Conservation (phyloP, 2,329 filamentous ascomycete species). For the Pestalotiopsis fici region DNA sequence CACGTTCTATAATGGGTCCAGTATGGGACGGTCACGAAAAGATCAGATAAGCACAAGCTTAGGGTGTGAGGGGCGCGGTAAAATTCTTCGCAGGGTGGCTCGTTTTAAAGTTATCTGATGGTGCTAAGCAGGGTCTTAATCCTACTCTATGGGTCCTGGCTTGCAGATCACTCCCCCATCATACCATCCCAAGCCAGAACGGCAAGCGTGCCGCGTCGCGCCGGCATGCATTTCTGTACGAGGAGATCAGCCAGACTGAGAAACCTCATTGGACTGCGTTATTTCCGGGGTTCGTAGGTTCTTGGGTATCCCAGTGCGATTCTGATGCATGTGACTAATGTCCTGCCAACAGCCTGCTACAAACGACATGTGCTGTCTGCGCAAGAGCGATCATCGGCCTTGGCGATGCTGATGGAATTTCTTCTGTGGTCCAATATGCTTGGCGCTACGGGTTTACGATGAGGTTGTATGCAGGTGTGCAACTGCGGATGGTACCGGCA, state of each 20-base stretch:
- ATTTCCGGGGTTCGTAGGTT: background rate
- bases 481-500: background rate
- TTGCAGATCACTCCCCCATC: background rate
- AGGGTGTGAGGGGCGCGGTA: background rate
- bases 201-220: background rate
- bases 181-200: background rate
- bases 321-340: background rate
- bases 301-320: background rate
- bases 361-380: background rate
- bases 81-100: background rate
- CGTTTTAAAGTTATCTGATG: constrained; percentile 7
- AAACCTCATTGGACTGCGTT: background rate
- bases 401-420: background rate
- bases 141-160: background rate
- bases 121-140: background rate
- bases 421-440: background rate
- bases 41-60: background rate
- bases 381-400: background rate
- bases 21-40: background rate
- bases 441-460: background rate
- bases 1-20: background rate
- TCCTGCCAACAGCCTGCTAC: background rate
- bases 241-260: background rate
- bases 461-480: background rate
- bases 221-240: background rate